These are phyloP conservation scores for Trichoderma aggressivum DNA, from an alignment of 2,329 filamentous ascomycete species.

Conservation along the genomic window DNA sequence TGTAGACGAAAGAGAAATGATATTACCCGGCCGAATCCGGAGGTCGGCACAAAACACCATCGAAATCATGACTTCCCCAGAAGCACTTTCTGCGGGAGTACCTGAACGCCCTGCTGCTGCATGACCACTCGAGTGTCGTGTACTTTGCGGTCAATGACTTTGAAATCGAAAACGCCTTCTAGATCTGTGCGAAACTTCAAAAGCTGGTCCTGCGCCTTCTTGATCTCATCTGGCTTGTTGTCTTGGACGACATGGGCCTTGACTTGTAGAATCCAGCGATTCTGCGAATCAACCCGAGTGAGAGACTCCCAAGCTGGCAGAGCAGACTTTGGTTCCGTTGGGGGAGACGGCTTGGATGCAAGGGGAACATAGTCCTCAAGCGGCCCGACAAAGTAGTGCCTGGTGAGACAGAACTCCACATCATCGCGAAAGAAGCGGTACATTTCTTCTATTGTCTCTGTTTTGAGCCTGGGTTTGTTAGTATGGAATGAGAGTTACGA, in stretches of 20 bases:
- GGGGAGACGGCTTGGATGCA: conserved; percentile 22
- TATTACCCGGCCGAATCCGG: neutral
- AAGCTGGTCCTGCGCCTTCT: conserved; percentile 53
- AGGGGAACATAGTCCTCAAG: conserved; percentile 35
- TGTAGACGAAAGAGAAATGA: neutral
- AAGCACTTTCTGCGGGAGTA: conserved; percentile 37
- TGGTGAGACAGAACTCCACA: conserved; percentile 51
- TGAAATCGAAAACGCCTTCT: conserved; percentile 52
- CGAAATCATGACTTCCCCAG: conserved; percentile 30
- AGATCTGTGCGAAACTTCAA: conserved; percentile 45
- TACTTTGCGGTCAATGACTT: conserved; percentile 48
- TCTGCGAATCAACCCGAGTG: conserved; percentile 46
- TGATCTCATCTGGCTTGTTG: conserved; percentile 55
- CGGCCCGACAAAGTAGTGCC: conserved; percentile 42
- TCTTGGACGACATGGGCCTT: conserved; percentile 54
- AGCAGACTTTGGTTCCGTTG: conserved; percentile 22
- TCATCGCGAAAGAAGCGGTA: conserved; percentile 53
- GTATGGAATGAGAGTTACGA: neutral
- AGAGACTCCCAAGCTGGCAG: conserved; percentile 49
- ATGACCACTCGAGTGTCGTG: conserved; percentile 49
- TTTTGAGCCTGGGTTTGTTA: conserved; percentile 44
- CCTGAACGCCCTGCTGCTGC: conserved; percentile 38
- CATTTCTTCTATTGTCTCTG: conserved; percentile 52
- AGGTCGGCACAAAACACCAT: neutral
- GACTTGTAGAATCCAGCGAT: conserved; percentile 54